Evolutionary conservation across 2,329 filamentous ascomycete genomes (phyloP), one percentile per base, ranked within the genome.

Genomic region (Fusarium burgessii): DNA sequence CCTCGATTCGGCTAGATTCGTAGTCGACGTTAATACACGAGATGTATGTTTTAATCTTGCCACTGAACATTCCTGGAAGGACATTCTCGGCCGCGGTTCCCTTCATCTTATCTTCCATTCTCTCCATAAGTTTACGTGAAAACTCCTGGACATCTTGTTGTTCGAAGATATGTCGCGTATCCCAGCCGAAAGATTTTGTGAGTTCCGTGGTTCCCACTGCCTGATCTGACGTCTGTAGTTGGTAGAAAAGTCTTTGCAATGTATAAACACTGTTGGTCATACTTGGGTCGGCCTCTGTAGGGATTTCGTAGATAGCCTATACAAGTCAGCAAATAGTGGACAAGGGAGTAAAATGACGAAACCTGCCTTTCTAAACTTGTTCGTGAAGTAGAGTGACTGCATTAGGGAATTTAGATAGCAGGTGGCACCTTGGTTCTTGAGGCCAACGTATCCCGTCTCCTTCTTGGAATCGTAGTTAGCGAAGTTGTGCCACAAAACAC

Each of bases 21-120:
- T 97, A 99, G 77, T 97, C 91, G 68, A 99, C 97, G 80, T 99
- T 96, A 80, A 99, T 98, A 84, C 97, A 99, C 25, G 93, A 97
- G 72, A 99, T 97, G 81, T 98, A 99, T 1, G 96, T 99, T 84
- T 98, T 98, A 81, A 97, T 95, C 82, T 98, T 98, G 62, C 96
- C 97, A 63, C 96, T 95, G 77, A 99, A 98, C 84, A 99, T 92
- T 68, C 93, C 90, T 2, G 95, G 91, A 12, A 99, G 86, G 4
- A 94, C 92, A 74, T 95, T 97, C 78, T 98, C 93, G 15, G 94
- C 93, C 54, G 92, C 90, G 3, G 96, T 98, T 47, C 94, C 95
- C 82, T 99, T 99, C 97, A 99, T 99, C 79, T 93, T 95, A 77
- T 96, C 93, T 79, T 99, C 97, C 83, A 99, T 91, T 65, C 93